phyloP scores from a whole-genome alignment of 257 asterid genomes.

The Scutellaria baicalensis region DNA sequence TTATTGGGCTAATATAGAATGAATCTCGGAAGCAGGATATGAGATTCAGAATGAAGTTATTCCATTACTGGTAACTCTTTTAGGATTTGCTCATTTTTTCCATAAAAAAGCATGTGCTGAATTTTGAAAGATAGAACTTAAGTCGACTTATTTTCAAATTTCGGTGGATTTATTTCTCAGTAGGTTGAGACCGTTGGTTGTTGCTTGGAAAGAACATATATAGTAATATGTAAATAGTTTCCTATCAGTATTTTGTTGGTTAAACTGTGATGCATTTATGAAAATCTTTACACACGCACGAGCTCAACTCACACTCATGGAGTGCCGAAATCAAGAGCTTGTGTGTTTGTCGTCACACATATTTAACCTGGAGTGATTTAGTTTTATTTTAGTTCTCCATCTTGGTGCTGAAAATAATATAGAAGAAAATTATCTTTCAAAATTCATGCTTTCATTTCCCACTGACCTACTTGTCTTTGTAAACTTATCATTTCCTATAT shows the following conservation, averaged over 20 bases:
- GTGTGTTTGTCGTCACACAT: background rate
- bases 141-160: background rate
- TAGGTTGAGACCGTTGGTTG: background rate
- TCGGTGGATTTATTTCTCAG: no score
- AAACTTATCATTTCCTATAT: background rate
- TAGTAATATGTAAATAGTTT: background rate
- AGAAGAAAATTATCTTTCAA: no score
- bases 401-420: background rate
- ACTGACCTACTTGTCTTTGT: background rate
- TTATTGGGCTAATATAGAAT: background rate
- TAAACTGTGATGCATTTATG: background rate
- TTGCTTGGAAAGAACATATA: background rate
- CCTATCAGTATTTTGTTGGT: background rate
- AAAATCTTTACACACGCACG: background rate
- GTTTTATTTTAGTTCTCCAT: background rate
- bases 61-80: background rate
- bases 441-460: background rate
- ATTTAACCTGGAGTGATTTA: background rate
- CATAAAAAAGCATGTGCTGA: background rate
- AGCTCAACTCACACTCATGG: background rate
- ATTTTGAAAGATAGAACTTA: background rate
- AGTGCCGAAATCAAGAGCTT: background rate
- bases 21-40: background rate
- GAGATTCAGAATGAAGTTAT: background rate
- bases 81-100: background rate